These are phyloP conservation scores for Tricholoma bakamatsutake DNA, from an alignment of 768 basidiomycete genomes.

Conservation along the genomic window DNA sequence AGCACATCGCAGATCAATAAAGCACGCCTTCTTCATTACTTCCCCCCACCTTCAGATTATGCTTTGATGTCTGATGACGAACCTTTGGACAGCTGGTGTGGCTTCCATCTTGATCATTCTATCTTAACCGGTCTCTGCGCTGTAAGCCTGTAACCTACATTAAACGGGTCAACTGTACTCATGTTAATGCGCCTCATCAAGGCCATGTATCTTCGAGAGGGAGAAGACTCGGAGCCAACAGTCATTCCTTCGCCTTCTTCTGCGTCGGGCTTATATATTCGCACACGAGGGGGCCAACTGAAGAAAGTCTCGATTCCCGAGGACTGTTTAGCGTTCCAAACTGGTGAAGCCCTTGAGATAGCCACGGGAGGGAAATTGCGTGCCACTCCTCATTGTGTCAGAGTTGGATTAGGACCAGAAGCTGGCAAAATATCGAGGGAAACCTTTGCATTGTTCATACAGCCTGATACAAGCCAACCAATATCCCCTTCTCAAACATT, in stretches of 20 bases:
- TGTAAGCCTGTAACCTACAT: constrained; percentile 32
- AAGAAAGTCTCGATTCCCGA: constrained; percentile 83
- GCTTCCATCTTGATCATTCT: constrained; percentile 91
- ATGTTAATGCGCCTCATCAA: constrained; percentile 21
- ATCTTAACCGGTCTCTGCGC: constrained; percentile 90
- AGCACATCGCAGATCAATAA: constrained; percentile 77
- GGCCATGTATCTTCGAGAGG: constrained; percentile 79
- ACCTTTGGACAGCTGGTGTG: constrained; percentile 86
- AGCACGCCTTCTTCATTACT: constrained; percentile 95
- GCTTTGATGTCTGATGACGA: constrained; percentile 44
- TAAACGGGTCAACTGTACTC: not conserved
- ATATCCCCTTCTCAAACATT: constrained; percentile 73
- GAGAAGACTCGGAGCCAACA: constrained; percentile 30
- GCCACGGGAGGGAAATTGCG: constrained; percentile 75
- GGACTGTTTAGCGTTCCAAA: constrained; percentile 91
- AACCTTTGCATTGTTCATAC: constrained; percentile 87
- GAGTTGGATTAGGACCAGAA: constrained; percentile 49
- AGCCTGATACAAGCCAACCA: constrained; percentile 76
- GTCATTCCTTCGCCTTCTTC: constrained; percentile 65
- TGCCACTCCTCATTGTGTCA: constrained; percentile 94
- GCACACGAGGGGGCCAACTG: constrained; percentile 71
- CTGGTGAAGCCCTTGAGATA: constrained; percentile 90
- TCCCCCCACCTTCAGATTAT: constrained; percentile 53
- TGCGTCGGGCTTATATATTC: constrained; percentile 86
- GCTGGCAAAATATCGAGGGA: constrained; percentile 62